phyloP scores from a whole-genome alignment of 768 basidiomycete species.

The Collybia mongolica region DNA sequence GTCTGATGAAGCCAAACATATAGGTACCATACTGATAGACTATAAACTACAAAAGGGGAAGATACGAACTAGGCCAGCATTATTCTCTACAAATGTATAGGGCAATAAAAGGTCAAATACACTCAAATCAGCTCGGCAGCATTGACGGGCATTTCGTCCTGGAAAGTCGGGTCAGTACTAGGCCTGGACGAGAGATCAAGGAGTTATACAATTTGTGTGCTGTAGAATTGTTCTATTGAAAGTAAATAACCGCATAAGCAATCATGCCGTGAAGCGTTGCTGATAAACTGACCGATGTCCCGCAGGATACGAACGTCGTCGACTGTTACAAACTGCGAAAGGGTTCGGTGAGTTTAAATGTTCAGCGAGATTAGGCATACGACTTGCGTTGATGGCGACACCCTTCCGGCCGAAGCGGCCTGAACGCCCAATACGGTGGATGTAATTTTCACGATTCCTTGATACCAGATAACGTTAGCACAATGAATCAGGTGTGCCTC shows the following conservation, averaged over 20 bases:
- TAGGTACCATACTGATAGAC: slow-evolving; percentile 8
- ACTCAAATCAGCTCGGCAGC: slow-evolving; percentile 92
- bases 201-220: slow-evolving; percentile 79
- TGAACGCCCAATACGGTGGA: slow-evolving; percentile 98
- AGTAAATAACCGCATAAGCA: background rate
- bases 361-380: slow-evolving; percentile 9
- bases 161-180: slow-evolving; percentile 19
- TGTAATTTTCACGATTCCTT: slow-evolving; percentile 98
- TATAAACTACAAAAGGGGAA: slow-evolving; percentile 14
- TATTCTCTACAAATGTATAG: slow-evolving; percentile 9
- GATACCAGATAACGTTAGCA: slow-evolving; percentile 1
- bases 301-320: slow-evolving; percentile 96
- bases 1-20: background rate
- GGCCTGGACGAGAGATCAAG: slow-evolving; percentile 7
- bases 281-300: slow-evolving; percentile 75
- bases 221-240: slow-evolving; percentile 89
- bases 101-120: background rate
- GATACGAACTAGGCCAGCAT: slow-evolving; percentile 4
- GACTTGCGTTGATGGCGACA: slow-evolving; percentile 94
- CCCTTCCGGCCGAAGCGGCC: slow-evolving; percentile 99
- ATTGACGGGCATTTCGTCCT: slow-evolving; percentile 99
- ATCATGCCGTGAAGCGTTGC: too few species aligned
- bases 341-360: slow-evolving; percentile 13
- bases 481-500: background rate
- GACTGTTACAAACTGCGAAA: slow-evolving; percentile 79